Evolutionary conservation across 257 asterid genomes (phyloP).

Genomic region (Solanum commersonii): DNA sequence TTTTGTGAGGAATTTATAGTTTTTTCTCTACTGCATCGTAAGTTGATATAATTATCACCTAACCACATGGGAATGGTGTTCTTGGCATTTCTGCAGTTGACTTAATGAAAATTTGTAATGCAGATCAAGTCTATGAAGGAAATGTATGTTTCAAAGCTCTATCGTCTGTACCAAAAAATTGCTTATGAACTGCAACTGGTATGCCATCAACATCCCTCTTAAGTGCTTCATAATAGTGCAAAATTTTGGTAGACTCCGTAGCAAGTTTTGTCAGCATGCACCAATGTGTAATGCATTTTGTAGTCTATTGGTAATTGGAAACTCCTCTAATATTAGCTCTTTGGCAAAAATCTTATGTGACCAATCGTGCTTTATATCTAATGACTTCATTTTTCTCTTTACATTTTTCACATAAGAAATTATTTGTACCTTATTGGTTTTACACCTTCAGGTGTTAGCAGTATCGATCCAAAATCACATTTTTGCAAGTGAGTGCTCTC

Average conservation of each 20-base stretch:
- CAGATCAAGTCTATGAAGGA: constrained; percentile 80
- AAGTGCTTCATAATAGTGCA: background rate
- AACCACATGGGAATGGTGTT: background rate
- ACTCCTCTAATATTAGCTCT: too few relatives aligned
- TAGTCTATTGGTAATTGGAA: too few relatives aligned
- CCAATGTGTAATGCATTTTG: too few relatives aligned
- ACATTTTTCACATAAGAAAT: too few relatives aligned
- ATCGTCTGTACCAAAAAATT: constrained; percentile 56
- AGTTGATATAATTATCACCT: background rate
- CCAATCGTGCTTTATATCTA: too few relatives aligned
- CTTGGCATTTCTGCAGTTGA: background rate
- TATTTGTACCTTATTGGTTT: too few relatives aligned
- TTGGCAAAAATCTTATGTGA: too few relatives aligned
- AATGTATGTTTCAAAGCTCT: constrained; percentile 46
- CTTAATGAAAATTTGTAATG: background rate
- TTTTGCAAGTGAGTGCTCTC: too few relatives aligned
- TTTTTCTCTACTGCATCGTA: background rate
- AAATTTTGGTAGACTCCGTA: background rate
- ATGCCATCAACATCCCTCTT: background rate
- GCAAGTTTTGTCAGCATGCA: background rate
- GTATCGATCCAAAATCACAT: too few relatives aligned
- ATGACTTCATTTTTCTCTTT: too few relatives aligned
- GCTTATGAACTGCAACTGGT: constrained; percentile 65
- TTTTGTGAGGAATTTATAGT: background rate
- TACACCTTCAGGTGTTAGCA: too few relatives aligned